phyloP scores from a whole-genome alignment of 75 land plant genomes.

The Ceratopteris richardii region DNA sequence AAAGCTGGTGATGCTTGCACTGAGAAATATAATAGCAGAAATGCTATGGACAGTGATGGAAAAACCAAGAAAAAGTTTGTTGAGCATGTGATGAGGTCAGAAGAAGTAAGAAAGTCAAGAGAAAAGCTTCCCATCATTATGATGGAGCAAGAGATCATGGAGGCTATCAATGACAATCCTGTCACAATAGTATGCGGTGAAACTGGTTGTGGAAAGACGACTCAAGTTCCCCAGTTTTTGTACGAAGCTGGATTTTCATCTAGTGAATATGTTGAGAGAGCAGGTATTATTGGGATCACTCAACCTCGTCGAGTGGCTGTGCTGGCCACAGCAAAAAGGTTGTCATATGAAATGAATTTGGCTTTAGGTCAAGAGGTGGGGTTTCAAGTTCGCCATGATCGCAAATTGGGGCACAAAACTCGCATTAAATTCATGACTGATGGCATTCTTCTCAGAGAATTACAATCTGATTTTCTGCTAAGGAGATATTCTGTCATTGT shows the following conservation, averaged over 20 bases:
- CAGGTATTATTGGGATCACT: constrained; percentile 85
- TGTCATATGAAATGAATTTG: constrained; percentile 79
- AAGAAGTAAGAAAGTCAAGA: constrained; percentile 58
- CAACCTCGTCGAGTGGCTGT: constrained; percentile 99
- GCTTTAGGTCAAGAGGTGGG: constrained; percentile 94
- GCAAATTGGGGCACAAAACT: constrained; percentile 54
- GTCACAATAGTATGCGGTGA: constrained; percentile 89
- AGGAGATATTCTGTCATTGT: constrained; percentile 76
- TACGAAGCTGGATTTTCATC: constrained; percentile 98
- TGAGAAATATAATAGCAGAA: background rate
- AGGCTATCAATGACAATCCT: constrained; percentile 68
- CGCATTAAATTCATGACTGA: constrained; percentile 99
- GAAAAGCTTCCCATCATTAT: constrained; percentile 83
- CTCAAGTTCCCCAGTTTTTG: constrained; percentile 99
- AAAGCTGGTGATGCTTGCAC: background rate
- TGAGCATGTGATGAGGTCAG: constrained; percentile 67
- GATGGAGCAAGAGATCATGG: constrained; percentile 99
- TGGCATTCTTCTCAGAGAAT: constrained; percentile 95
- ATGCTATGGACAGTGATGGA: constrained; percentile 1
- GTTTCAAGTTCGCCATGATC: constrained; percentile 94
- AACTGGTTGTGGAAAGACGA: constrained; percentile 99
- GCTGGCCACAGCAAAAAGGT: constrained; percentile 87
- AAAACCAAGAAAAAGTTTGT: constrained; percentile 18
- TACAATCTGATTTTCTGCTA: constrained; percentile 83
- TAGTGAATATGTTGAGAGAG: constrained; percentile 17